Base-by-base conservation (phyloP, 257 asterid species). In the Solanum gandarillasii region DNA sequence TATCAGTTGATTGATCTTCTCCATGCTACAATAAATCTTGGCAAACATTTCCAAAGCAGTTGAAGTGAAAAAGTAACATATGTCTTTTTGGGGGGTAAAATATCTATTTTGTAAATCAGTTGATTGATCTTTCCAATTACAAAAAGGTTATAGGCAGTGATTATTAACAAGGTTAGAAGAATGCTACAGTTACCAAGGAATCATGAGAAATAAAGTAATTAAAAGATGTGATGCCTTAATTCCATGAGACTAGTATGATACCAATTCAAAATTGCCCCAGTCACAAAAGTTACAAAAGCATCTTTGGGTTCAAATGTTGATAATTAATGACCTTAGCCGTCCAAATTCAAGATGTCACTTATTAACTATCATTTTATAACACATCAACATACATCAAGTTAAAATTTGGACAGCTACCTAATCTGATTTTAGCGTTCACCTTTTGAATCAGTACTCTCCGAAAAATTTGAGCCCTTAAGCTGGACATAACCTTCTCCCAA, bases 401-500 rank as follows among this genome's bases (percentile, higher is more conserved):
- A 29, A 48, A 82, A 27, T 46, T 48, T 48, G 41, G 70, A 48
- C 18, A 82, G 70, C 70, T 31, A 82, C 31, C 43, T 81, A 81
- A 81, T 81, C 67, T 81, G 70, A 48, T 48, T 81, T 78, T 82
- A 52, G 41, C 6, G 11, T 48, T 84, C 91, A 97, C 99, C 98
- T 97, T 97, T 92, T 95, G 98, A 91, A 97, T 93, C 93, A 95
- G 93, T 90, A 97, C 91, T 88, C 97, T 94, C 88, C 94, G 97
- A 89, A 97, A 97, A 88, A 97, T 93, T 87, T 97, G 98, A 91
- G 99, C 98, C 93, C 98, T 91, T 92, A 97, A 91, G 93, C 98
- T 95, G 46, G 98, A 90, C 99, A 97, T 95, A 91, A 95, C 99
- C 91, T 97, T 97, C 95, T 97, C 99, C 99, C 99, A 97, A 83